Evolutionary conservation across 2,329 filamentous ascomycete species (phyloP).

Genomic region (Cladophialophora psammophila): DNA sequence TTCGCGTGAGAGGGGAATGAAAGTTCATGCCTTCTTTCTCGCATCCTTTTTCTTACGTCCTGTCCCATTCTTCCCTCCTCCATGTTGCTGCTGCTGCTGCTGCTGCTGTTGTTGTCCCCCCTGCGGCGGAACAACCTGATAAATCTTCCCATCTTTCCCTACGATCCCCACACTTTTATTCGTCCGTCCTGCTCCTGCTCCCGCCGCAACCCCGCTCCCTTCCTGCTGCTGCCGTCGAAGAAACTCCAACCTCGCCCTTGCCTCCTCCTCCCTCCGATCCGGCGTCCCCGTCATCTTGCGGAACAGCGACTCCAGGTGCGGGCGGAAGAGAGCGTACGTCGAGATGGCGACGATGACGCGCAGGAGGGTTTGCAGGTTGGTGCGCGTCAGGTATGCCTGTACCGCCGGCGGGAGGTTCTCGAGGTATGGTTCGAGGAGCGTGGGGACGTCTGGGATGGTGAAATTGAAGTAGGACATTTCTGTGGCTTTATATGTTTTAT

Average conservation of each 20-base stretch:
- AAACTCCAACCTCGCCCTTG: slow-evolving; percentile 27
- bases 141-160: slow-evolving; percentile 7
- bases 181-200: neutral
- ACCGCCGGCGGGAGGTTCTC: slow-evolving; percentile 13
- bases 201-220: neutral
- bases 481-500: neutral
- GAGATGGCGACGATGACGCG: slow-evolving; percentile 33
- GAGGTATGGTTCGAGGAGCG: neutral
- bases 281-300: slow-evolving; percentile 28
- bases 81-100: slow-evolving; percentile 1
- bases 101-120: neutral
- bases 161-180: slow-evolving; percentile 10
- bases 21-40: slow-evolving; percentile 6
- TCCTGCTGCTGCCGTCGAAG: slow-evolving; percentile 16
- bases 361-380: slow-evolving; percentile 28
- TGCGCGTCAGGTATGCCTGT: slow-evolving; percentile 30
- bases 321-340: slow-evolving; percentile 37
- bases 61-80: neutral
- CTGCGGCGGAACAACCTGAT: slow-evolving; percentile 9
- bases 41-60: slow-evolving; percentile 6
- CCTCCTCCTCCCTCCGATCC: slow-evolving; percentile 29
- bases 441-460: slow-evolving; percentile 13
- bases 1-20: neutral
- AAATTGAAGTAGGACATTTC: slow-evolving; percentile 10
- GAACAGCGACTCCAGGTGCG: slow-evolving; percentile 35